Conservation (phyloP, 2,329 filamentous ascomycete species). For the Pseudopithomyces chartarum region DNA sequence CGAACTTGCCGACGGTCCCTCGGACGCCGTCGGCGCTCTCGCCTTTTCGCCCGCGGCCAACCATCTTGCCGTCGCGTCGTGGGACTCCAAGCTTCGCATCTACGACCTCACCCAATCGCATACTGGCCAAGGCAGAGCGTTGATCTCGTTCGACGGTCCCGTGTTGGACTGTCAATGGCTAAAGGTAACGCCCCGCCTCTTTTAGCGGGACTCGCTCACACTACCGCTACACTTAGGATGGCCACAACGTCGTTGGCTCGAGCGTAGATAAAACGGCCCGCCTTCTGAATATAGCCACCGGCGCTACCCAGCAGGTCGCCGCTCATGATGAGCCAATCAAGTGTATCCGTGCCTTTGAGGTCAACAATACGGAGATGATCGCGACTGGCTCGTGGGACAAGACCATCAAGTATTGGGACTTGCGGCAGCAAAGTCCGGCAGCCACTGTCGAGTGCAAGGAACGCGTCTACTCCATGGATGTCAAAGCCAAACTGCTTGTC, state of each 20-base stretch:
- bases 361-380: conserved; percentile 11
- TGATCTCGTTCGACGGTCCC: conserved; percentile 10
- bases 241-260: conserved; percentile 10
- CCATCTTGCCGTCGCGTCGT: conserved; percentile 10
- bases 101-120: conserved; percentile 9
- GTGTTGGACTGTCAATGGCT: conserved; percentile 11
- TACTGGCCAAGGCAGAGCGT: conserved; percentile 8
- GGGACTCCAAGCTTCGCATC: conserved; percentile 10
- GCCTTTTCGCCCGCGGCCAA: conserved; percentile 8
- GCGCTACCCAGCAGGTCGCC: conserved; percentile 7
- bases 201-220: conserved; percentile 8
- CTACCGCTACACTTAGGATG: conserved; percentile 11
- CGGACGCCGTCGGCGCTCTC: conserved; percentile 6
- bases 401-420: conserved; percentile 11
- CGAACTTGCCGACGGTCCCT: conserved; percentile 11
- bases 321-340: conserved; percentile 10
- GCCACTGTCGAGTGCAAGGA: conserved; percentile 9
- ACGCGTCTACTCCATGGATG: conserved; percentile 10
- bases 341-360: conserved; percentile 11
- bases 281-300: conserved; percentile 10
- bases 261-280: conserved; percentile 11
- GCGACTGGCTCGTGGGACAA: conserved; percentile 11
- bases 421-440: conserved; percentile 6
- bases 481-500: conserved; percentile 11
- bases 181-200: conserved; percentile 8